Percentiles rank a stretch among this genome's conserved stretches.
phyloP scores from a whole-genome alignment of 2,329 filamentous ascomycete species.

The Stagonosporopsis chrysanthemi region DNA sequence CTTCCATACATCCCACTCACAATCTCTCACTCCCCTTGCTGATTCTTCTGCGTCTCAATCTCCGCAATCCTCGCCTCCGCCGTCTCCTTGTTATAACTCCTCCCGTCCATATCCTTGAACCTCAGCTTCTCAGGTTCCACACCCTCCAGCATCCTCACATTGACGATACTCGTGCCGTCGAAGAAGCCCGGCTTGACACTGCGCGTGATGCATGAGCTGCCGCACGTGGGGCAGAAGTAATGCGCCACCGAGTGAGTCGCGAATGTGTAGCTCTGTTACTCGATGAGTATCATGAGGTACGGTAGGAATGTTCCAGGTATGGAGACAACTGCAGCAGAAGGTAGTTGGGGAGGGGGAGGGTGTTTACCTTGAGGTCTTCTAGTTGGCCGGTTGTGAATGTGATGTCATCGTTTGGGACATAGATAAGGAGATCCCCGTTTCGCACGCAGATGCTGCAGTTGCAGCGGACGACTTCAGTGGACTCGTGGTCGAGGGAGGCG shows the following conservation, averaged over 20 bases:
- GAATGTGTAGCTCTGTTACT: constrained; percentile 32
- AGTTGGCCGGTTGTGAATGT: constrained; percentile 29
- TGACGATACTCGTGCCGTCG: constrained; percentile 31
- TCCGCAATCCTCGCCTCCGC: constrained; percentile 10
- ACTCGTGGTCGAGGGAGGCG: constrained; percentile 57
- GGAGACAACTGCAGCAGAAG: too few relatives aligned
- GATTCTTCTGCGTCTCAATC: constrained; percentile 4
- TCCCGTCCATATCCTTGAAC: constrained; percentile 35
- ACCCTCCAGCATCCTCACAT: constrained; percentile 39
- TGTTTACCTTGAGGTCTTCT: constrained; percentile 28
- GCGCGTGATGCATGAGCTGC: constrained; percentile 34
- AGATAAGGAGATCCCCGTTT: constrained; percentile 61
- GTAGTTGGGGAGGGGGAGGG: too few relatives aligned
- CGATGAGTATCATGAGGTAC: not conserved
- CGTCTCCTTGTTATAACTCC: constrained; percentile 24
- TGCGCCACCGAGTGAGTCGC: constrained; percentile 26
- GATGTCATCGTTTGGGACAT: constrained; percentile 27
- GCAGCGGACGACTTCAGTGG: constrained; percentile 55
- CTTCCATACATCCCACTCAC: too few relatives aligned
- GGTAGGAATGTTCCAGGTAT: not conserved
- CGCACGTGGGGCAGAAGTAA: constrained; percentile 44
- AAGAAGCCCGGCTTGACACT: constrained; percentile 27
- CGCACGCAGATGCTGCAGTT: constrained; percentile 63
- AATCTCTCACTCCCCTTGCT: not conserved
- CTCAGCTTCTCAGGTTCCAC: constrained; percentile 38